Evolutionary conservation across 2,329 filamentous ascomycete species (phyloP).

Genomic region (Xylaria sp.): DNA sequence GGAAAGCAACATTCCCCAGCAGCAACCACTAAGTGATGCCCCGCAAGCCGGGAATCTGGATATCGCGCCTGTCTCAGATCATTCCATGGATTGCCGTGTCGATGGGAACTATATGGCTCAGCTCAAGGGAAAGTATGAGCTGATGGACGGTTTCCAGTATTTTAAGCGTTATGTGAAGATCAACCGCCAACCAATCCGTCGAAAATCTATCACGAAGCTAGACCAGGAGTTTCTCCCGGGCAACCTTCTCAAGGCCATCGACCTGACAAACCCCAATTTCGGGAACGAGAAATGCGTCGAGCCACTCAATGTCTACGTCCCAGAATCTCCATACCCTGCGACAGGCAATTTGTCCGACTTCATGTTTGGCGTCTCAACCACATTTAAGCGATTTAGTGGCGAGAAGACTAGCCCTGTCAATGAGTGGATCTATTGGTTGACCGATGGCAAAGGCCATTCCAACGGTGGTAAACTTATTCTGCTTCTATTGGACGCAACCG

Average conservation of each 20-base stretch:
- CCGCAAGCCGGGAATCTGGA: slow-evolving; percentile 45
- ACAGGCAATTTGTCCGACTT: slow-evolving; percentile 66
- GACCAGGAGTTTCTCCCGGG: slow-evolving; percentile 59
- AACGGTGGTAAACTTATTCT: slow-evolving; percentile 68
- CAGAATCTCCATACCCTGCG: slow-evolving; percentile 60
- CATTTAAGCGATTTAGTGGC: slow-evolving; percentile 64
- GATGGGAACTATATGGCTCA: slow-evolving; percentile 58
- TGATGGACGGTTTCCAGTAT: slow-evolving; percentile 65
- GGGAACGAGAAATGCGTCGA: slow-evolving; percentile 57
- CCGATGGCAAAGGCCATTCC: slow-evolving; percentile 63
- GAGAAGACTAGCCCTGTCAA: slow-evolving; percentile 62
- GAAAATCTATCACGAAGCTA: slow-evolving; percentile 63
- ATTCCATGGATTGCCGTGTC: slow-evolving; percentile 61
- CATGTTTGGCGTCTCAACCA: slow-evolving; percentile 69
- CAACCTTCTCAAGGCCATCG: slow-evolving; percentile 57
- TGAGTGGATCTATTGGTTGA: slow-evolving; percentile 70
- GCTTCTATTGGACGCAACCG: slow-evolving; percentile 63
- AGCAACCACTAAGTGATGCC: slow-evolving; percentile 46
- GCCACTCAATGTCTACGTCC: slow-evolving; percentile 62
- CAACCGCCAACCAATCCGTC: slow-evolving; percentile 59
- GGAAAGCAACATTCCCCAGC: slow-evolving; percentile 47
- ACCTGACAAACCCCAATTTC: slow-evolving; percentile 57
- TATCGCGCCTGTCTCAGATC: slow-evolving; percentile 49
- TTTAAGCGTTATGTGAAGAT: slow-evolving; percentile 65
- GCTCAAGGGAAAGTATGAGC: slow-evolving; percentile 58